Percentiles rank a stretch among this genome's conserved stretches.
phyloP scores from a whole-genome alignment of 1,139 yeast species.

The Protomyces lactucae-debilis region DNA sequence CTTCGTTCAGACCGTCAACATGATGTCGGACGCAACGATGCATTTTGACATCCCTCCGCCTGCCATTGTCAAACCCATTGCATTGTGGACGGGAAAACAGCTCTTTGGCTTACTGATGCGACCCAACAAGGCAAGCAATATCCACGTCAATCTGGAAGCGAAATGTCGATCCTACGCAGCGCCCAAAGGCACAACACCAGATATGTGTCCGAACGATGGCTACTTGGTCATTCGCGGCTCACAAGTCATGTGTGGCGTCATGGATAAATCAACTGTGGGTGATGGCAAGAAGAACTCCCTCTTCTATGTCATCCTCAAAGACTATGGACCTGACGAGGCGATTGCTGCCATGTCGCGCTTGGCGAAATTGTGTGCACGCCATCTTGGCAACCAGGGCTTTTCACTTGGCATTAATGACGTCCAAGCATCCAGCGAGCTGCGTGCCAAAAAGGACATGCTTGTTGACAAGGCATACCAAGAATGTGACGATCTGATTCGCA shows the following conservation, averaged over 20 bases:
- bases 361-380: slow-evolving; percentile 97
- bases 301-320: slow-evolving; percentile 88
- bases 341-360: slow-evolving; percentile 95
- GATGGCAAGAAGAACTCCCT: slow-evolving; percentile 98
- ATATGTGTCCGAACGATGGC: slow-evolving; percentile 98
- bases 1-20: slow-evolving; percentile 72
- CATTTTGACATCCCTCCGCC: slow-evolving; percentile 97
- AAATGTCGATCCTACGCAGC: slow-evolving; percentile 87
- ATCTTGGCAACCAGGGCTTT: slow-evolving; percentile 88
- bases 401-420: slow-evolving; percentile 97
- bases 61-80: slow-evolving; percentile 79
- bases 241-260: slow-evolving; percentile 80
- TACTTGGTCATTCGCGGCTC: slow-evolving; percentile 87
- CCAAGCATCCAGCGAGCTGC: slow-evolving; percentile 80
- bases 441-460: slow-evolving; percentile 72
- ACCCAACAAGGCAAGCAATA: slow-evolving; percentile 72
- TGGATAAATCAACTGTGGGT: slow-evolving; percentile 95
- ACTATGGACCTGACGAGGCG: slow-evolving; percentile 92
- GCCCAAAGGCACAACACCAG: slow-evolving; percentile 62
- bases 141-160: slow-evolving; percentile 86
- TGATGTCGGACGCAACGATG: slow-evolving; percentile 90
- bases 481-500: slow-evolving; percentile 84
- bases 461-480: slow-evolving; percentile 86
- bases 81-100: slow-evolving; percentile 97
- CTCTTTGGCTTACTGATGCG: slow-evolving; percentile 79